Conservation (phyloP, 345 rosid genomes). For the Brassica napus region DNA sequence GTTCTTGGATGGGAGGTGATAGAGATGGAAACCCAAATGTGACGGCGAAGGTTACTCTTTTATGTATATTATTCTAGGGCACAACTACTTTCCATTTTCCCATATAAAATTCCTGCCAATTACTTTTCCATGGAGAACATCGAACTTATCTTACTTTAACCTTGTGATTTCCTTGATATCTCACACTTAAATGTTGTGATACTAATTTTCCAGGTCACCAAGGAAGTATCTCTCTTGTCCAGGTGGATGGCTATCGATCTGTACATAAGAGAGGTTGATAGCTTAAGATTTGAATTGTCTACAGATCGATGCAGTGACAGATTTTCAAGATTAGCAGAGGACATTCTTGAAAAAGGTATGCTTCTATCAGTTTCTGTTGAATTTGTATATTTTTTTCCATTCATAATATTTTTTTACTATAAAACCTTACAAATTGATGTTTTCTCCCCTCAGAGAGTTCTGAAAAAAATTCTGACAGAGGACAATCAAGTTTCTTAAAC, state of each 20-base stretch:
- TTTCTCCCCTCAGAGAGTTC: constrained; percentile 51
- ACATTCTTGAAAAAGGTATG: constrained; percentile 79
- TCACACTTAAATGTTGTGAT: constrained; percentile 18
- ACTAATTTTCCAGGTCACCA: constrained; percentile 71
- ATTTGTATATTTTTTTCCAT: neutral
- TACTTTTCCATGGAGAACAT: neutral
- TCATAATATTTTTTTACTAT: neutral
- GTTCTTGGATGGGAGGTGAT: constrained; percentile 99
- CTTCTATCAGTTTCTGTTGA: neutral
- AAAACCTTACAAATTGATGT: neutral
- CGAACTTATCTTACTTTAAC: neutral
- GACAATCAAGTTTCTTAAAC: constrained; percentile 51
- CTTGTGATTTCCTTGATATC: neutral
- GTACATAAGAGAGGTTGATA: constrained; percentile 83
- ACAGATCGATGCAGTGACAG: constrained; percentile 70
- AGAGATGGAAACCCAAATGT: constrained; percentile 98
- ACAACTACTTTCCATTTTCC: neutral
- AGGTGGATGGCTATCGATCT: constrained; percentile 99
- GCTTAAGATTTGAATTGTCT: constrained; percentile 91
- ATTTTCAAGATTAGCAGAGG: constrained; percentile 69
- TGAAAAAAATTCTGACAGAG: constrained; percentile 50
- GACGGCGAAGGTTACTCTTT: constrained; percentile 70
- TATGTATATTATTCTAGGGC: neutral
- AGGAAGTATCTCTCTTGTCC: constrained; percentile 88
- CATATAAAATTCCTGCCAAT: neutral